phyloP scores from a whole-genome alignment of 371 early-diverging fungal species.

The Actinomortierella wolfii region DNA sequence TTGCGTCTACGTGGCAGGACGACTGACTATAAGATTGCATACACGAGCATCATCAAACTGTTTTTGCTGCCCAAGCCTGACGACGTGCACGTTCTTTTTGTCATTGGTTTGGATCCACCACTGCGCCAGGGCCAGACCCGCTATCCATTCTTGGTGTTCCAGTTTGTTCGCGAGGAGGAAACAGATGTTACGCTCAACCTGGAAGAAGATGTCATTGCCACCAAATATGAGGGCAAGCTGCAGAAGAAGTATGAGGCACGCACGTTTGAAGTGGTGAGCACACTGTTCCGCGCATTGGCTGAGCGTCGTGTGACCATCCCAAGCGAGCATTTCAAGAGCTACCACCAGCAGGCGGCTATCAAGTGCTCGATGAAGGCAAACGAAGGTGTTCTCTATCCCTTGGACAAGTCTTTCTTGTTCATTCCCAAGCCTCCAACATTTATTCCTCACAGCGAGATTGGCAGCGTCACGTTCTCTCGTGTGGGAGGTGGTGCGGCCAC shows the following conservation, averaged over 20 bases:
- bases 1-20: slow-evolving; percentile 96
- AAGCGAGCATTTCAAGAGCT: slow-evolving; percentile 65
- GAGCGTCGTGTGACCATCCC: slow-evolving; percentile 81
- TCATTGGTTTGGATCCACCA: slow-evolving; percentile 96
- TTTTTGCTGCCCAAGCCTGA: slow-evolving; percentile 94
- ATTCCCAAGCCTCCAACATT: slow-evolving; percentile 95
- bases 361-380: slow-evolving; percentile 98
- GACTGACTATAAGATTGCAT: slow-evolving; percentile 96
- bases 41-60: slow-evolving; percentile 80
- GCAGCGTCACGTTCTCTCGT: slow-evolving; percentile 91
- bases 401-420: slow-evolving; percentile 92
- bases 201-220: slow-evolving; percentile 72
- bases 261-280: slow-evolving; percentile 86
- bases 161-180: slow-evolving; percentile 93
- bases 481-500: slow-evolving; percentile 70
- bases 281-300: slow-evolving; percentile 89
- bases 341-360: slow-evolving; percentile 81
- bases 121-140: slow-evolving; percentile 98
- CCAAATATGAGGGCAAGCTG: slow-evolving; percentile 80
- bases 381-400: slow-evolving; percentile 96
- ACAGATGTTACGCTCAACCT: slow-evolving; percentile 83
- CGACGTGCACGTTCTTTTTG: slow-evolving; percentile 89
- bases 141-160: slow-evolving; percentile 97
- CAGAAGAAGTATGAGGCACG: slow-evolving; percentile 90
- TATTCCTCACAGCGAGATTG: slow-evolving; percentile 87